Evolutionary conservation across 2,329 filamentous ascomycete species (phyloP), one percentile per base, ranked within the genome.

Genomic region (Pochonia chlamydosporia): DNA sequence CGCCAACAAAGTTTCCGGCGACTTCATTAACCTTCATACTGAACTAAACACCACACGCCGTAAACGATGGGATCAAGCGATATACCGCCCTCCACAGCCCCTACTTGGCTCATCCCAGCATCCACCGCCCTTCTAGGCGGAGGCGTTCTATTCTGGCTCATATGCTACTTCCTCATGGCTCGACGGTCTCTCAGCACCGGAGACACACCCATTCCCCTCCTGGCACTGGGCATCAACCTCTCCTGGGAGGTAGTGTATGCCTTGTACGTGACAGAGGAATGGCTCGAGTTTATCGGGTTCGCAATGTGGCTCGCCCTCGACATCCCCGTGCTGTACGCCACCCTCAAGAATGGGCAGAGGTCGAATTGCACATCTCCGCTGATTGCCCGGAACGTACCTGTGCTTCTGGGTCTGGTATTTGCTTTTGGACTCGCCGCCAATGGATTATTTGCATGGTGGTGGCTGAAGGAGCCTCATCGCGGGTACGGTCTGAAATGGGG

Each of bases 211-310:
- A 73, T 77, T 60, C 74, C 75, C 0, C 56, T 77, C 10, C 56
- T 75, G 42, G 66, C 71, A 1, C 68, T 78, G 9, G 67, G 68
- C 13, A 55, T 72, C 55, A 78, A 79, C 49, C 65, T 78, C 28
- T 69, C 68, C 2, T 78, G 75, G 74, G 75, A 79, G 55, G 57
- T 74, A 3, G 62, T 79, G 46, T 75, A 73, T 59, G 66, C 66
- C 2, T 59, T 75, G 21, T 72, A 65, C 52, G 71, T 78, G 14
- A 63, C 68, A 48, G 73, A 76, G 49, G 58, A 62, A 4, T 54
- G 58, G 1, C 54, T 74, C 9, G 75, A 78, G 54, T 61, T 61
- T 11, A 52, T 61, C 14, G 71, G 72, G 24, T 76, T 78, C 56
- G 53, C 51, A 1, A 50, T 70, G 43, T 78, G 76, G 75, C 63